Evolutionary conservation across 768 basidiomycete genomes (phyloP).

Genomic region (Phaeolepiota aurea): DNA sequence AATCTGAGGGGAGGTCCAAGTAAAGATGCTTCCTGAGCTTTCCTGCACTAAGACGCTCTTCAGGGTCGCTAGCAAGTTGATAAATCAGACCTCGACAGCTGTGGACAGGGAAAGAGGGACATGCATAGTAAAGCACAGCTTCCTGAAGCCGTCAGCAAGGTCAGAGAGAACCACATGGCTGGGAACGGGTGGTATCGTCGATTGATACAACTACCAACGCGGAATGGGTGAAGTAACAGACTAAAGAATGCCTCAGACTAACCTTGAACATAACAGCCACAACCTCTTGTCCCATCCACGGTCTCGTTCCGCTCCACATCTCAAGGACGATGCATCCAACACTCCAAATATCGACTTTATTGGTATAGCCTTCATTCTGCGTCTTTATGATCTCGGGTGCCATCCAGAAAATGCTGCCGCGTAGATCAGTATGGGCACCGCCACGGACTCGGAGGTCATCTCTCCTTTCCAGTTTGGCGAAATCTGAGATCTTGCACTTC

Average conservation of each 20-base stretch:
- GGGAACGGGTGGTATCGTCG: neutral
- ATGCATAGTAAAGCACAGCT: conserved; percentile 1
- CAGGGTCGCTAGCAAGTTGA: neutral
- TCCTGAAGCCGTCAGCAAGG: conserved; percentile 3
- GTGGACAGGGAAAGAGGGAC: neutral
- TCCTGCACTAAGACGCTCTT: neutral
- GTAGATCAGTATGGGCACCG: neutral
- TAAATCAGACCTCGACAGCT: neutral
- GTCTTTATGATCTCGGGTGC: conserved; percentile 50
- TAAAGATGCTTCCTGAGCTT: neutral
- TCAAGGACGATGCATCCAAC: conserved; percentile 74
- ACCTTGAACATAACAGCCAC: conserved; percentile 71
- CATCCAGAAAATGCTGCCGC: conserved; percentile 62
- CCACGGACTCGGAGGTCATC: no score
- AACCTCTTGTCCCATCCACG: conserved; percentile 63
- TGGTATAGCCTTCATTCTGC: conserved; percentile 42
- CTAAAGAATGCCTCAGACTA: conserved; percentile 9
- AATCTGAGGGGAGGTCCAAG: neutral
- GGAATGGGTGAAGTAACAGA: neutral
- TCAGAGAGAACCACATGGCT: conserved; percentile 1
- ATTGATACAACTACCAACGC: conserved; percentile 1
- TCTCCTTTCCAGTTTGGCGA: neutral
- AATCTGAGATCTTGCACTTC: conserved; percentile 52
- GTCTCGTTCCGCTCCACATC: conserved; percentile 71
- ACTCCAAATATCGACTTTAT: conserved; percentile 78